A percentile compares a stretch with the other conserved stretches of the same genome.
Conservation (phyloP, 768 basidiomycete species). For the Termitomyces sp. region DNA sequence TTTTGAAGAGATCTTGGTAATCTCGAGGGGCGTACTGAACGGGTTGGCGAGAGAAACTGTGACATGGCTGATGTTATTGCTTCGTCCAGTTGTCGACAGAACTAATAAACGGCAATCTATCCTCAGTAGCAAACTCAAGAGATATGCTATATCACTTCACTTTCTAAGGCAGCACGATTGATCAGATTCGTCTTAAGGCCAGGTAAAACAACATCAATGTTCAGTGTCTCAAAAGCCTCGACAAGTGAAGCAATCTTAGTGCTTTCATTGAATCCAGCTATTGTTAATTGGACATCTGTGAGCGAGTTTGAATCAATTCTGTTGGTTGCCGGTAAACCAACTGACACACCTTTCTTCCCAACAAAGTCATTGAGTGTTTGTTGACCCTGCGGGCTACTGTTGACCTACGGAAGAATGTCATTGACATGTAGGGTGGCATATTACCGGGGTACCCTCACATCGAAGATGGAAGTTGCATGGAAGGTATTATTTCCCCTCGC, state of each 20-base stretch:
- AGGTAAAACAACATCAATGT: conserved; percentile 55
- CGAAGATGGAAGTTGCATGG: conserved; percentile 46
- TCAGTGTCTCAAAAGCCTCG: conserved; percentile 58
- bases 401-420: conserved; percentile 41
- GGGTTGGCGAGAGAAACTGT: conserved; percentile 63
- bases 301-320: neutral
- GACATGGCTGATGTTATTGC: conserved; percentile 64
- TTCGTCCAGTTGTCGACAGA: conserved; percentile 58
- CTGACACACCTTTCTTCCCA: conserved; percentile 44
- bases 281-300: conserved; percentile 53
- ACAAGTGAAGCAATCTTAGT: conserved; percentile 56
- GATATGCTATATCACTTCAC: conserved; percentile 34
- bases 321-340: neutral
- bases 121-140: conserved; percentile 4
- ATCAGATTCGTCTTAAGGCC: conserved; percentile 58
- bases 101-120: conserved; percentile 31
- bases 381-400: conserved; percentile 53
- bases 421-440: neutral
- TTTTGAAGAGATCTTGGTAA: conserved; percentile 58
- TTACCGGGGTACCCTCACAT: conserved; percentile 31
- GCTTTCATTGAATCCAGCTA: conserved; percentile 57
- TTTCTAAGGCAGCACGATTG: conserved; percentile 50
- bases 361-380: conserved; percentile 70
- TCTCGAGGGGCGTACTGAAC: conserved; percentile 56
- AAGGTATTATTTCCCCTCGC: conserved; percentile 60